Base-by-base conservation (phyloP, 2,329 filamentous ascomycete species). In the Leptodontidium sp. region DNA sequence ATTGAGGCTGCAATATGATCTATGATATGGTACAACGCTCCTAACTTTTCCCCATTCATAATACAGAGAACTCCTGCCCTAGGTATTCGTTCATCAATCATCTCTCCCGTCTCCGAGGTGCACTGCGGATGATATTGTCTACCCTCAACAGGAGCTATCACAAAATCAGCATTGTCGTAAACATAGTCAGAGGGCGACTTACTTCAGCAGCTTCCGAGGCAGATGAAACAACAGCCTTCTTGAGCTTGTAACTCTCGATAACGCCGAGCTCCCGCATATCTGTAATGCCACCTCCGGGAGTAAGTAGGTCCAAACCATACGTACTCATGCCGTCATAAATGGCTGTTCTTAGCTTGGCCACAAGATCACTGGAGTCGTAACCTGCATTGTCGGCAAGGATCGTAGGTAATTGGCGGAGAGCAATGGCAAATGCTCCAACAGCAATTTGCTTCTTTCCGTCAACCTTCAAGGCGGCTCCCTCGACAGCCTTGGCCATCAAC, bases 401-500 rank as follows among this genome's bases (percentile, higher is more conserved):
- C 9, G 96, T 99, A 7, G 96, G 96, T 64, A 99, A 86, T 81
- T 99, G 96, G 77, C 94, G 90, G 69, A 99, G 87, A 38, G 96
- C 96, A 68, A 91, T 87, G 29, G 95, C 93, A 79, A 98, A 99
- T 4, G 93, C 89, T 72, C 94, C 91, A 24, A 98, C 95, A 2
- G 96, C 96, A 77, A 98, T 86, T 75, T 97, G 94, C 82, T 96
- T 95, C 90, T 99, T 99, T 80, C 96, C 96, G 75, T 96, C 94
- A 8, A 97, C 92, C 77, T 97, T 95, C 71, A 97, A 94, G 26
- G 94, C 94, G 5, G 93, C 93, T 70, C 92, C 92, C 79, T 98
- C 95, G 26, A 99, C 96, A 8, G 96, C 96, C 86, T 98, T 97
- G 73, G 95, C 93, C 96, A 99, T 99, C 75, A 97, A 84, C 95